Evolutionary conservation across 352 stramenopile species (phyloP).

Genomic region (Globisporangium irregulare): DNA sequence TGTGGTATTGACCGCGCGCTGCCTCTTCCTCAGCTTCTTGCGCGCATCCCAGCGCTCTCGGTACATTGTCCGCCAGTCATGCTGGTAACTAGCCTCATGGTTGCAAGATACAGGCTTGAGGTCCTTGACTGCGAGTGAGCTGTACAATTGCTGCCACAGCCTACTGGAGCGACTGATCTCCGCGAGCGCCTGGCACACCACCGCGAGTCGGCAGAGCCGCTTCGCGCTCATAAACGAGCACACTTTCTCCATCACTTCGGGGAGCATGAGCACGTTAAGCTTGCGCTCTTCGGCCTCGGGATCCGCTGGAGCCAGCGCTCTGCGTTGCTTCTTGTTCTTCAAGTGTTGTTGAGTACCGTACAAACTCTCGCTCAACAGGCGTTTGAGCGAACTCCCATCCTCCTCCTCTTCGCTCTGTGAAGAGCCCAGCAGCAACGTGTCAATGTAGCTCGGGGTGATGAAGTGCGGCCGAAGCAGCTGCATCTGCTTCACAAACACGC

Average conservation of each 20-base stretch:
- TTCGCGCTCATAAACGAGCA: conserved; percentile 74
- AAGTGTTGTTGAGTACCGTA: background rate
- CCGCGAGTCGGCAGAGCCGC: conserved; percentile 52
- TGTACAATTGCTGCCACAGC: conserved; percentile 46
- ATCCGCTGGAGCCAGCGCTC: conserved; percentile 12
- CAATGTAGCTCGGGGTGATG: conserved; percentile 13
- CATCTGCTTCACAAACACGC: conserved; percentile 25
- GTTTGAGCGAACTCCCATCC: background rate
- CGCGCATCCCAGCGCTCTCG: conserved; percentile 14
- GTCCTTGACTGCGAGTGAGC: conserved; percentile 17
- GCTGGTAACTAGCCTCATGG: conserved; percentile 29
- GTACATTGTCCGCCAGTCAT: conserved; percentile 23
- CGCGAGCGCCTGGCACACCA: conserved; percentile 49
- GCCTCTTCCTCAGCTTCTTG: conserved; percentile 4
- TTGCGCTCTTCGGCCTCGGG: conserved; percentile 37
- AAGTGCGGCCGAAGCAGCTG: conserved; percentile 28
- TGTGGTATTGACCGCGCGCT: background rate
- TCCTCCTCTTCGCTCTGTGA: background rate
- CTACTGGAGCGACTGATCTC: conserved; percentile 28
- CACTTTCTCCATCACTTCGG: conserved; percentile 65
- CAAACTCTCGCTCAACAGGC: background rate
- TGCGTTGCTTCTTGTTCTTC: conserved; percentile 21
- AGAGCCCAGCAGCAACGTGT: conserved; percentile 2
- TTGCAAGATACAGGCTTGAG: conserved; percentile 19
- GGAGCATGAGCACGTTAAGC: conserved; percentile 49